Evolutionary conservation across 495 filamentous ascomycete species (phyloP), one percentile per base, ranked within the genome.

Genomic region (Penicillium arizonense): DNA sequence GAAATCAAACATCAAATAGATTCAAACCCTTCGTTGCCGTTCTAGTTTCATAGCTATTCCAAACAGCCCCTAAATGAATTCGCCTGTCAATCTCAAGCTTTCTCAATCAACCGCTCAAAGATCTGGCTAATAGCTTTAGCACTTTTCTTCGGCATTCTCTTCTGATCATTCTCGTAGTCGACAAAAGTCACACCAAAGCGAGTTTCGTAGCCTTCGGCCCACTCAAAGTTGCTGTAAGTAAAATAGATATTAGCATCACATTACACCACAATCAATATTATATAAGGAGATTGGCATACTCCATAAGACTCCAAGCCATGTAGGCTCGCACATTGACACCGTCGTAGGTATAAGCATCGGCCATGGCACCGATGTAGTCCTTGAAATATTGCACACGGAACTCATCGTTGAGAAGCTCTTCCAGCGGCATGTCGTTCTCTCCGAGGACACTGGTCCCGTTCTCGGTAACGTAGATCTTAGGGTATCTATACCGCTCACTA

Each of bases 141-240:
- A 67, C 87, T 90, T 74, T 89, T 86, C 82, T 91, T 91, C 26
- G 87, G 86, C 47, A 85, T 78, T 35, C 88, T 72, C 77, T 88
- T 86, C 76, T 90, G 87, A 28, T 81, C 82, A 47, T 87, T 82
- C 56, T 79, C 75, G 58, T 91, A 90, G 71, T 90, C 87, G 35
- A 91, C 86, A 65, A 77, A 90, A 5, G 86, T 90, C 40, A 90
- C 85, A 35, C 87, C 87, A 59, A 91, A 91, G 20, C 87, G 77
- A n/a, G 87, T 89, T 69, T 88, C 85, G 67, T 90, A 90, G n/a
- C 87, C 87, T 59, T 91, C 87, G 43, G 87, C 87, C 78, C 78
- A 81, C 45, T 81, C 78, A 38, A 80, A 81, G 62, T 81, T 81
- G 53, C 77, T 80, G 33, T 14, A 38, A 48, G 44, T 24, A 32